Percentiles rank a stretch among this genome's conserved stretches.
phyloP scores from a whole-genome alignment of 768 basidiomycete species.

The Mycena alexandri region DNA sequence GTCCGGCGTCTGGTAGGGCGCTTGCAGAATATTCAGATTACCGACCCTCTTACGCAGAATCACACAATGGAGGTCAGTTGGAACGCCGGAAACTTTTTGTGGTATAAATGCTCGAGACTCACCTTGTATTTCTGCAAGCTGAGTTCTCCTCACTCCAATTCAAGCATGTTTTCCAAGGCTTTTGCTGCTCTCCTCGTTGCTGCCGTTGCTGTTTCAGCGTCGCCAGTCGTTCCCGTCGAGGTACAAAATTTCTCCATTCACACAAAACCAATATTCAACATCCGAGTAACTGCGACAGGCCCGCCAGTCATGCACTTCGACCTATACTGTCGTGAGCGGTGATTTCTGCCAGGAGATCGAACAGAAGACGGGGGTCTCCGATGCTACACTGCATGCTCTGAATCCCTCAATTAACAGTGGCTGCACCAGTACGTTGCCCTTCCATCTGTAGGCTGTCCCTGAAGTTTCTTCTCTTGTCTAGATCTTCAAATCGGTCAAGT shows the following conservation, averaged over 20 bases:
- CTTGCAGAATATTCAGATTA: too few species aligned
- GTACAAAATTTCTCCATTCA: slow-evolving; percentile 9
- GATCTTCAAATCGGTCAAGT: slow-evolving; percentile 30
- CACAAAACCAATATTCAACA: neutral
- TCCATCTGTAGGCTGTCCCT: neutral
- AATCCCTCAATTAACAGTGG: slow-evolving; percentile 30
- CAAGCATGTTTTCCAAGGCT: slow-evolving; percentile 14
- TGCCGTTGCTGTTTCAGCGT: slow-evolving; percentile 17
- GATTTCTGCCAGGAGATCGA: slow-evolving; percentile 30
- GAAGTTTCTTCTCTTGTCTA: neutral
- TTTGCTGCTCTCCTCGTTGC: slow-evolving; percentile 6
- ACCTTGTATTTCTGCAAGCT: slow-evolving; percentile 12
- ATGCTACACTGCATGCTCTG: slow-evolving; percentile 22
- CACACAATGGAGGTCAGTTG: too few species aligned
- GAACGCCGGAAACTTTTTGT: neutral
- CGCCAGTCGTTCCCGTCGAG: slow-evolving; percentile 14
- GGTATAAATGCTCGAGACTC: slow-evolving; percentile 17
- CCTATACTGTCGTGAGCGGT: slow-evolving; percentile 31
- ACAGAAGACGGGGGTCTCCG: slow-evolving; percentile 13
- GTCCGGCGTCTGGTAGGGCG: too few species aligned
- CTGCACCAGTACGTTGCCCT: slow-evolving; percentile 29
- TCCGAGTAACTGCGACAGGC: slow-evolving; percentile 17
- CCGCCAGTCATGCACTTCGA: slow-evolving; percentile 19
- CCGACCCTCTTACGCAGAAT: too few species aligned
- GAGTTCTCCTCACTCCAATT: slow-evolving; percentile 4